phyloP scores from a whole-genome alignment of 2,329 filamentous ascomycete genomes.

The Paracoccidioides brasiliensis region DNA sequence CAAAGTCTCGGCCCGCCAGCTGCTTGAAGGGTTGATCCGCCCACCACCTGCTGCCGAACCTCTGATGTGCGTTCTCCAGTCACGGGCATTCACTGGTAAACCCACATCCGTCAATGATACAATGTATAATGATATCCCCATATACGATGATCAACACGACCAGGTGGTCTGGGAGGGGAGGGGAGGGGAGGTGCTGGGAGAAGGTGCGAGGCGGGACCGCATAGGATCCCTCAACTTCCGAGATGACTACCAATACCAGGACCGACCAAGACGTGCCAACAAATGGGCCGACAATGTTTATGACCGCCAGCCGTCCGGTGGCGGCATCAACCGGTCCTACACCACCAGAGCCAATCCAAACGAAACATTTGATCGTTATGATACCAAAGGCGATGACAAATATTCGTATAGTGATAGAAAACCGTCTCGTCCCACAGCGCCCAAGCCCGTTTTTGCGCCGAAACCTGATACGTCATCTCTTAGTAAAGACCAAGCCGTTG shows the following conservation, averaged over 20 bases:
- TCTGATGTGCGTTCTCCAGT: slow-evolving; percentile 73
- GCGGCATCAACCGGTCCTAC: slow-evolving; percentile 22
- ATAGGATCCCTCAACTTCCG: slow-evolving; percentile 39
- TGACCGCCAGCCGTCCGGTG: slow-evolving; percentile 24
- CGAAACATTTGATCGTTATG: slow-evolving; percentile 21
- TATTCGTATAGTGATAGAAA: slow-evolving; percentile 47
- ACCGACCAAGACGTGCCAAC: slow-evolving; percentile 35
- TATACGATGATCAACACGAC: slow-evolving; percentile 75
- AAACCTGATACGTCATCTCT: slow-evolving; percentile 32
- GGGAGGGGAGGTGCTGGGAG: slow-evolving; percentile 56
- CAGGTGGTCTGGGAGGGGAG: slow-evolving; percentile 73
- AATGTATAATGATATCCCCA: slow-evolving; percentile 89
- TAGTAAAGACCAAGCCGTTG: slow-evolving; percentile 62
- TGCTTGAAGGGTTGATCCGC: slow-evolving; percentile 64
- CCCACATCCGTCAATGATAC: slow-evolving; percentile 38
- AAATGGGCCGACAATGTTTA: slow-evolving; percentile 40
- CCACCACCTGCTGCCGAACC: slow-evolving; percentile 73
- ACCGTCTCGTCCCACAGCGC: slow-evolving; percentile 68
- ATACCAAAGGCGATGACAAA: slow-evolving; percentile 27
- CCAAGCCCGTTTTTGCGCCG: slow-evolving; percentile 68
- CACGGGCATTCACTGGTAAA: slow-evolving; percentile 65
- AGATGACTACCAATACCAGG: slow-evolving; percentile 44
- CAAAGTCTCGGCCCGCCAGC: slow-evolving; percentile 64
- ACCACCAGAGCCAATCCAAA: slow-evolving; percentile 22
- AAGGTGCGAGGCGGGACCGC: slow-evolving; percentile 44